Evolutionary conservation across 2,329 filamentous ascomycete genomes (phyloP).

Genomic region (Colletotrichum chlorophyti): DNA sequence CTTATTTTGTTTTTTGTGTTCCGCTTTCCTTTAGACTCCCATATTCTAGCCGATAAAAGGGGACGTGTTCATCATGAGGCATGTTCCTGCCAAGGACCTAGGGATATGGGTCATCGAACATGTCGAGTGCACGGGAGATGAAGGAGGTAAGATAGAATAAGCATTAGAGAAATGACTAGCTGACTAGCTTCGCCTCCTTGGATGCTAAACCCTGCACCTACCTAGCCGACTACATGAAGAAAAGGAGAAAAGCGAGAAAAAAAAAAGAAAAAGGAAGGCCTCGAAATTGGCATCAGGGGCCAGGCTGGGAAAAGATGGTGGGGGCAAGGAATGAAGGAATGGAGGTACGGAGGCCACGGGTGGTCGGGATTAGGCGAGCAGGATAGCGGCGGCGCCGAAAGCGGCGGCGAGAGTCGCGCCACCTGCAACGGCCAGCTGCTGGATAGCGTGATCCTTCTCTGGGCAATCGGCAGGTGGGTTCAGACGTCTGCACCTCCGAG

Average conservation of each 20-base stretch:
- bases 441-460: slow-evolving; percentile 8
- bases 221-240: neutral
- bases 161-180: neutral
- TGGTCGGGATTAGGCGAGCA: slow-evolving; percentile 24
- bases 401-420: slow-evolving; percentile 12
- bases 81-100: neutral
- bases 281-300: too few species aligned
- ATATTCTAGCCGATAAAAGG: neutral
- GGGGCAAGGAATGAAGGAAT: too few species aligned
- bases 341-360: neutral
- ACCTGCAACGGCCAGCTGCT: slow-evolving; percentile 16
- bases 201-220: neutral
- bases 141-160: neutral
- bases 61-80: neutral
- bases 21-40: neutral
- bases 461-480: slow-evolving; percentile 29
- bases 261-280: too few species aligned
- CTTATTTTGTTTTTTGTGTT: too few species aligned
- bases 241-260: too few species aligned
- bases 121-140: neutral
- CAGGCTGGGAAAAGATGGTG: too few species aligned
- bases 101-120: too few species aligned
- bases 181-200: neutral
- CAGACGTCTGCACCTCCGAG: slow-evolving; percentile 12
- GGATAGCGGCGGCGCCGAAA: slow-evolving; percentile 10